phyloP scores from a whole-genome alignment of 192 early-diverging fungal species.

The Allomyces macrogynus region DNA sequence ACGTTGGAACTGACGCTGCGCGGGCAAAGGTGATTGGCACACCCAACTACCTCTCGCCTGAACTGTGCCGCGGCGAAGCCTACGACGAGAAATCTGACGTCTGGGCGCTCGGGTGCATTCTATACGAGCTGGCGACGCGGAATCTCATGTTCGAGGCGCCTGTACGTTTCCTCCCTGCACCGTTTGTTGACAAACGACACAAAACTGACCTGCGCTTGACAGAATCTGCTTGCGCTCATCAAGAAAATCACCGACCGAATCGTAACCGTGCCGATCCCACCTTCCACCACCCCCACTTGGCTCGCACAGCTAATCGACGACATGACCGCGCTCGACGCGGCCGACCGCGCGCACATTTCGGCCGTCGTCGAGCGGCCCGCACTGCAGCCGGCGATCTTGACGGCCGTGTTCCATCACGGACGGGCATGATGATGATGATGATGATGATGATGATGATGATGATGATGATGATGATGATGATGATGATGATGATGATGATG shows the following conservation, averaged over 20 bases:
- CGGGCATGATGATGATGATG: background rate
- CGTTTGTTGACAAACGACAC: background rate
- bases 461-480: too few relatives aligned
- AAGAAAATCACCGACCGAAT: background rate
- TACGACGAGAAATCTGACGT: slow-evolving; percentile 4
- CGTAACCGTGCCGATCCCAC: background rate
- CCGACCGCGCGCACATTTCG: background rate
- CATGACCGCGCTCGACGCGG: background rate
- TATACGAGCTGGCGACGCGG: background rate
- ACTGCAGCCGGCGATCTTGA: background rate
- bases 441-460: too few relatives aligned
- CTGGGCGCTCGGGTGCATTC: slow-evolving; percentile 1
- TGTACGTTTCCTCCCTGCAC: background rate
- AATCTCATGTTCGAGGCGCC: slow-evolving; percentile 3
- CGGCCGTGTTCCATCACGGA: background rate
- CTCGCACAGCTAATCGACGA: background rate
- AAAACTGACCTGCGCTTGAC: background rate
- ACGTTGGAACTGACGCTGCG: background rate
- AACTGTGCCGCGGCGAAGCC: slow-evolving; percentile 1
- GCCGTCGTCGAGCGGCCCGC: background rate
- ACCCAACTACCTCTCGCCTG: slow-evolving; percentile 1
- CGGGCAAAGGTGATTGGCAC: background rate
- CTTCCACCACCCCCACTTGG: background rate
- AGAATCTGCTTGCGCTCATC: background rate
- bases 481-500: too few relatives aligned